Conservation (phyloP, 495 filamentous ascomycete species). For the Astrothelium macrocarpum region DNA sequence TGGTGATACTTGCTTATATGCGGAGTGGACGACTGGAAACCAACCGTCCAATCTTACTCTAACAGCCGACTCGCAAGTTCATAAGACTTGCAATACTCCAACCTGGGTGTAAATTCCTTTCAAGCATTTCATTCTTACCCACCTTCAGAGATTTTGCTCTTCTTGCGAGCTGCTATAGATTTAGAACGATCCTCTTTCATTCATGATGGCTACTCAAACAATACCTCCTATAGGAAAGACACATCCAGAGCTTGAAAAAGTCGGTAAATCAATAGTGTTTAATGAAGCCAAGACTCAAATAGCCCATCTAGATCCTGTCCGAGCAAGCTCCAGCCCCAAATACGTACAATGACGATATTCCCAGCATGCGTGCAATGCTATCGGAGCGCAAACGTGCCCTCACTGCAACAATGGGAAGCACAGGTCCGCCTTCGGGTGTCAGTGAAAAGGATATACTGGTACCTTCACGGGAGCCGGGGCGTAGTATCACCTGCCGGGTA, state of each 20-base stretch:
- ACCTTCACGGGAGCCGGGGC: slow-evolving; percentile 17
- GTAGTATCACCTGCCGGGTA: slow-evolving; percentile 15
- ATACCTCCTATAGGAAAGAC: not conserved
- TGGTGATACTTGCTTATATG: no score
- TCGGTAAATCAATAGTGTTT: not conserved
- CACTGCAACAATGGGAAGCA: slow-evolving; percentile 11
- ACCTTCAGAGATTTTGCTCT: not conserved
- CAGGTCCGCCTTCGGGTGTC: slow-evolving; percentile 12
- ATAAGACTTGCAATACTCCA: no score
- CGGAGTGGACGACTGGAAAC: no score
- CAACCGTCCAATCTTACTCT: no score
- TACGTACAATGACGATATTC: slow-evolving; percentile 7
- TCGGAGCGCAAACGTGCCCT: slow-evolving; percentile 10
- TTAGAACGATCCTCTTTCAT: not conserved
- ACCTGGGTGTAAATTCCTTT: no score
- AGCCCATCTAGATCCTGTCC: not conserved
- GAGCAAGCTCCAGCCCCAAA: not conserved
- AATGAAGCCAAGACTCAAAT: not conserved
- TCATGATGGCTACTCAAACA: not conserved
- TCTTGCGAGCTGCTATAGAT: not conserved
- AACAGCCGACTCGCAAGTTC: no score
- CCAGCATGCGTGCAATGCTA: slow-evolving; percentile 12
- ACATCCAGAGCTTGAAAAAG: slow-evolving; percentile 1
- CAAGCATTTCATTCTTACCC: no score
- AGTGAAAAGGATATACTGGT: slow-evolving; percentile 21